Conservation (phyloP, 2,329 filamentous ascomycete species). For the Xylariaceae sp. region DNA sequence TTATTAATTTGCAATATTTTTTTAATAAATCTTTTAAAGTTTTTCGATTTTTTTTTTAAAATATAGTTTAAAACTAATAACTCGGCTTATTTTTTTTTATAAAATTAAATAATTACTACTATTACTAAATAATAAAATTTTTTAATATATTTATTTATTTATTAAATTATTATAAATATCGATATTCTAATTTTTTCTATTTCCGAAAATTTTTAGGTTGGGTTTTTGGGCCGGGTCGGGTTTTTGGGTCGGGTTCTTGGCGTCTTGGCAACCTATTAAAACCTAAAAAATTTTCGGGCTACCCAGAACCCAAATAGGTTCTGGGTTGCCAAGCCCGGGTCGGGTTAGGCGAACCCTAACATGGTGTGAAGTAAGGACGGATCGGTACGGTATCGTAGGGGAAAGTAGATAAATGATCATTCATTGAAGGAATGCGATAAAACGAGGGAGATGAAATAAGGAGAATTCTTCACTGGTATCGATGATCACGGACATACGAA, state of each 20-base stretch:
- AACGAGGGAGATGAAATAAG: too few relatives aligned
- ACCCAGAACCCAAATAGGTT: too few relatives aligned
- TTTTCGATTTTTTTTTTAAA: neutral
- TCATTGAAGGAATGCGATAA: too few relatives aligned
- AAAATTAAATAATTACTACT: neutral
- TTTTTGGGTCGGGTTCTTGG: neutral
- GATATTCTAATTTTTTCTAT: neutral
- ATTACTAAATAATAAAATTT: neutral
- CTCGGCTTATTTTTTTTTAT: neutral
- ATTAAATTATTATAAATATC: neutral
- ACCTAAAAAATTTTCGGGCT: too few relatives aligned
- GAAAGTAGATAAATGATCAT: too few relatives aligned
- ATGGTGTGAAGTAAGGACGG: too few relatives aligned
- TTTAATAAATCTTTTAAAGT: neutral
- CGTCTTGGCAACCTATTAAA: too few relatives aligned
- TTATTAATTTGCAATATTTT: neutral
- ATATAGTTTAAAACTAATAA: neutral
- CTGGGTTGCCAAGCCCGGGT: too few relatives aligned
- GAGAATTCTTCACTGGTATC: too few relatives aligned
- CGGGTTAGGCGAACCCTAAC: too few relatives aligned
- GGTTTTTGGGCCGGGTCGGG: neutral
- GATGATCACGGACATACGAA: too few relatives aligned
- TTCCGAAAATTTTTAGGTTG: neutral
- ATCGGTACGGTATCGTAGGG: too few relatives aligned
- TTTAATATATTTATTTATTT: neutral